These are phyloP conservation scores for Cyberlindnera maritima DNA, from an alignment of 805 yeast genomes.

Conservation along the genomic window DNA sequence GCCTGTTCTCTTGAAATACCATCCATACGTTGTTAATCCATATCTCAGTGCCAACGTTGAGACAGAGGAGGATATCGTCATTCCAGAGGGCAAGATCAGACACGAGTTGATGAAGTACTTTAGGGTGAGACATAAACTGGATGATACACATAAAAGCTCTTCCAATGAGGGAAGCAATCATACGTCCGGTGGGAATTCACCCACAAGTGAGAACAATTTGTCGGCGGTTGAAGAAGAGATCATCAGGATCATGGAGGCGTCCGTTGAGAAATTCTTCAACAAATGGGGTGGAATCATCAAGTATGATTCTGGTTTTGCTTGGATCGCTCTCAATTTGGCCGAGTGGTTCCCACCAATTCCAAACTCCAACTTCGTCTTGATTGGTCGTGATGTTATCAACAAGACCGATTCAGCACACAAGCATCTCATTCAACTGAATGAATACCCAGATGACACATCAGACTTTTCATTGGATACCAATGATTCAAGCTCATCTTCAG, in stretches of 20 bases:
- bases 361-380: slow-evolving; percentile 23
- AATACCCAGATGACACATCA: slow-evolving; percentile 19
- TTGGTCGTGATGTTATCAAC: slow-evolving; percentile 25
- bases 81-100: slow-evolving; percentile 36
- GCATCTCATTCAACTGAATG: slow-evolving; percentile 22
- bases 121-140: slow-evolving; percentile 33
- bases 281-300: slow-evolving; percentile 80
- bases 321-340: slow-evolving; percentile 86
- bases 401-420: slow-evolving; percentile 19
- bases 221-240: slow-evolving; percentile 46
- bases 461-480: slow-evolving; percentile 27
- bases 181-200: slow-evolving; percentile 15
- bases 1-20: slow-evolving; percentile 79
- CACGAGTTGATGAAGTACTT: slow-evolving; percentile 63
- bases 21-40: slow-evolving; percentile 81
- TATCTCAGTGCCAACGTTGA: slow-evolving; percentile 50
- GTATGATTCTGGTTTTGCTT: slow-evolving; percentile 79
- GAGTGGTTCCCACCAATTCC: slow-evolving; percentile 74
- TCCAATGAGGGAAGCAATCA: neutral
- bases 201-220: slow-evolving; percentile 18
- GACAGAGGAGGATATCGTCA: slow-evolving; percentile 32
- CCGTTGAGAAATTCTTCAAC: slow-evolving; percentile 60
- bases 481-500: slow-evolving; percentile 12
- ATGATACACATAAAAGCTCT: neutral
- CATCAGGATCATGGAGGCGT: slow-evolving; percentile 52